Base-by-base conservation (phyloP, 495 filamentous ascomycete genomes). In the Penicillium maclennaniae region DNA sequence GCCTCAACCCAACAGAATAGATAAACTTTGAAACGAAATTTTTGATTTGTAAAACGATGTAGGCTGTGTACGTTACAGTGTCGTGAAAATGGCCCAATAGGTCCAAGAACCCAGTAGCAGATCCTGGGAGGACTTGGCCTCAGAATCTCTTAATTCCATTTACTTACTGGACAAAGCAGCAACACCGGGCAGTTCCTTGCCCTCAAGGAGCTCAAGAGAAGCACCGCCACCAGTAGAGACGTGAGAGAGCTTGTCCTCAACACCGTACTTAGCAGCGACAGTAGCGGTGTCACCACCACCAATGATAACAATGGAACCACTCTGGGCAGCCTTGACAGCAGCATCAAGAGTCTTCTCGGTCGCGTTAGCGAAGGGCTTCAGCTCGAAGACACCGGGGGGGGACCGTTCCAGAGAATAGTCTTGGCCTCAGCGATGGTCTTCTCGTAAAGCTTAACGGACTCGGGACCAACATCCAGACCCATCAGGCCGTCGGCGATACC, bases 341-440 rank as follows among this genome's bases (percentile, higher is more conserved):
- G 88, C 89, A 60, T 97, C 86, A 59, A 97, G 83, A 19, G 89
- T 93, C 43, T 81, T 78, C 83, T 95, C 92, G 57, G 93, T 97
- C 55, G 88, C 93, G 21, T 79, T 84, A 59, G 91, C 89, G 71
- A 99, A 99, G 58, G 86, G 83, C 65, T 97, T 89, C 58, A 99
- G 82, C 81, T 99, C 93, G 66, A 97, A 99, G 52, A 99, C 93
- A 66, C 93, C 93, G 14, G 91, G 84, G 91, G 84, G 43, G 93
- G 93, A 38, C 89, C 93, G 80, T 99, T 99, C 93, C 93, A 99
- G 44, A 99, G 88, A 76, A 97, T 97, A 44, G 93, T 99, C 83
- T 97, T 87, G 43, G 95, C 83, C 60, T 88, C 79, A 51, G 76
- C 79, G 63, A 99, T 97, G 47, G 91, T 83, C 62, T 87, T 72